A percentile compares a stretch with the other conserved stretches of the same genome.
Evolutionary conservation across 352 stramenopile genomes (phyloP).

Genomic region (Phytophthora podocarpi): DNA sequence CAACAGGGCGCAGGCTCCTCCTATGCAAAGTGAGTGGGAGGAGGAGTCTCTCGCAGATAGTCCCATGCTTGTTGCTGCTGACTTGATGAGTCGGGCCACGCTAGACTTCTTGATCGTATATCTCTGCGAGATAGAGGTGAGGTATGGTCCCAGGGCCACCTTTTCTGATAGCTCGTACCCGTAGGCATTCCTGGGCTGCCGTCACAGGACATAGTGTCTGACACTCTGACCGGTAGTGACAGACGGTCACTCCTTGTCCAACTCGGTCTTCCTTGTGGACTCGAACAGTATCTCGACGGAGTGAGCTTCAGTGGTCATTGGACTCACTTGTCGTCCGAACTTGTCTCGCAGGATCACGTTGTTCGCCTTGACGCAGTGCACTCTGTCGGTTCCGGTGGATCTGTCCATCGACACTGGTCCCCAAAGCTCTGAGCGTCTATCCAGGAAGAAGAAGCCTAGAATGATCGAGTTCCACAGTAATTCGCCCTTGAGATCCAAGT

Average conservation of each 20-base stretch:
- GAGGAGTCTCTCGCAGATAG: conserved; percentile 18
- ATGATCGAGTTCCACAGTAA: conserved; percentile 28
- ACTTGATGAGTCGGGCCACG: conserved; percentile 21
- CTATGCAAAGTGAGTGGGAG: conserved; percentile 15
- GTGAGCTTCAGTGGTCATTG: background rate
- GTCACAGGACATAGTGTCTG: conserved; percentile 14
- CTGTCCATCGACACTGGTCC: background rate
- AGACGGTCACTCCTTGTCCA: background rate
- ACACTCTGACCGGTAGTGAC: conserved; percentile 18
- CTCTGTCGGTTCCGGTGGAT: background rate
- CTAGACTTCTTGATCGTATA: conserved; percentile 21
- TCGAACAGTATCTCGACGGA: conserved; percentile 8
- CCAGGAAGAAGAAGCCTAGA: conserved; percentile 30
- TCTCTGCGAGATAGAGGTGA: conserved; percentile 1
- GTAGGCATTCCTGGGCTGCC: conserved; percentile 18
- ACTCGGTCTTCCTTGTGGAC: conserved; percentile 8
- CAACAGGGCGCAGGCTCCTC: conserved; percentile 12
- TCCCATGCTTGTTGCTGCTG: conserved; percentile 15
- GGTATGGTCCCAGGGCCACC: conserved; percentile 5
- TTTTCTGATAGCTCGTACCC: background rate
- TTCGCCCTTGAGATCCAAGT: background rate
- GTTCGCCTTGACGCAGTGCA: conserved; percentile 6
- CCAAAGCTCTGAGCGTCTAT: conserved; percentile 32
- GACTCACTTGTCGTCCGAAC: background rate
- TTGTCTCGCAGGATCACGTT: conserved; percentile 13